Percentiles rank a stretch among this genome's conserved stretches.
Evolutionary conservation across 2,329 filamentous ascomycete genomes (phyloP).

Genomic region (Fusarium ramigenum): DNA sequence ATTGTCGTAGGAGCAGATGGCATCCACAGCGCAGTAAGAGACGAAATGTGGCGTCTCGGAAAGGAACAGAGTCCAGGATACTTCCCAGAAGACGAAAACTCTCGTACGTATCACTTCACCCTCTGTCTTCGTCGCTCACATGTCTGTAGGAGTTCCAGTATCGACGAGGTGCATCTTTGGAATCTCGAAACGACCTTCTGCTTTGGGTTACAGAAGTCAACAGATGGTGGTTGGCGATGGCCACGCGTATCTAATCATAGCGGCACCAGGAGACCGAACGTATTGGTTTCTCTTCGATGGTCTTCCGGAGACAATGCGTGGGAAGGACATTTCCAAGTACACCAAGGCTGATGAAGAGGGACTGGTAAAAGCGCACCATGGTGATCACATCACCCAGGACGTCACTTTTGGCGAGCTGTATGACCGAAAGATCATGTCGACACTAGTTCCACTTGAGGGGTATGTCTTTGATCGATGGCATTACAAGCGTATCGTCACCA

Average conservation of each 20-base stretch:
- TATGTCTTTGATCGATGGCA: neutral
- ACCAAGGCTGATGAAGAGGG: neutral
- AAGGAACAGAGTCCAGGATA: neutral
- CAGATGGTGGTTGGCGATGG: neutral
- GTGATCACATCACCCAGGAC: neutral
- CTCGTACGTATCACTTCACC: neutral
- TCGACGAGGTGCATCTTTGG: neutral
- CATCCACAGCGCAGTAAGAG: neutral
- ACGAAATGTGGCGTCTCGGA: neutral
- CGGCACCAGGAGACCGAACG: neutral
- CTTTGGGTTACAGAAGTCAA: neutral
- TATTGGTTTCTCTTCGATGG: neutral
- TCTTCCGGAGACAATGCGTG: neutral
- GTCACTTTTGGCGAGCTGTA: neutral
- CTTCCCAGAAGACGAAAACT: neutral
- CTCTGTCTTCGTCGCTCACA: neutral
- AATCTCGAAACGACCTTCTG: neutral
- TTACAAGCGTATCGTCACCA: neutral
- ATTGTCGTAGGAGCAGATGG: constrained; percentile 14
- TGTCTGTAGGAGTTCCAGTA: neutral
- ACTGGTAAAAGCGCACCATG: neutral
- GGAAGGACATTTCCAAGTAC: neutral
- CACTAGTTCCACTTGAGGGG: neutral
- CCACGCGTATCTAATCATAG: neutral
- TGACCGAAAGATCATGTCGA: neutral